phyloP scores from a whole-genome alignment of 257 asterid genomes.

The Eucommia ulmoides region DNA sequence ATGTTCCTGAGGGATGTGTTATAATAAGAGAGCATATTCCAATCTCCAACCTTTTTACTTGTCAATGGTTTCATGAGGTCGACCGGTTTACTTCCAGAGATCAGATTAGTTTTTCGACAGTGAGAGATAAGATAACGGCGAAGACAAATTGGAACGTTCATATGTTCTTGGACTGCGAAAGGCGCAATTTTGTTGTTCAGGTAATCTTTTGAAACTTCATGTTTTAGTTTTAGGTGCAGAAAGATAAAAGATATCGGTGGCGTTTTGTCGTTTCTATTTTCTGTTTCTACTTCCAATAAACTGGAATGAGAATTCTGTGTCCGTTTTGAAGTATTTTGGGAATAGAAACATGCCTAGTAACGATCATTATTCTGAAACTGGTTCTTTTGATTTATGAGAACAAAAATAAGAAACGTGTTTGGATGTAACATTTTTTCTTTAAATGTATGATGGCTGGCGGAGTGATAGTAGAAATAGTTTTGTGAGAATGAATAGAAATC shows the following conservation, averaged over 20 bases:
- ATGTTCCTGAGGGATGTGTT: constrained; percentile 97
- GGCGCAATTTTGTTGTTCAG: constrained; percentile 91
- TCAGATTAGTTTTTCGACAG: constrained; percentile 87
- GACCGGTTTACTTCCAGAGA: constrained; percentile 93
- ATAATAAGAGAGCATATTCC: constrained; percentile 80
- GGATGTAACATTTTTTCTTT: too few relatives aligned
- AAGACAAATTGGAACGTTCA: constrained; percentile 71
- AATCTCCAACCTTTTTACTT: constrained; percentile 75
- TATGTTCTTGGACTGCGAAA: constrained; percentile 89
- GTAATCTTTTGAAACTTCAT: constrained; percentile 21
- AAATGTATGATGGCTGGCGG: too few relatives aligned
- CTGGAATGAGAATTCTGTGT: neutral
- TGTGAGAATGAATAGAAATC: too few relatives aligned
- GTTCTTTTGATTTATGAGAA: too few relatives aligned
- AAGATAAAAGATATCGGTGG: neutral
- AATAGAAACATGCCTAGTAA: too few relatives aligned
- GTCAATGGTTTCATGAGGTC: constrained; percentile 92
- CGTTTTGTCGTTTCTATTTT: neutral
- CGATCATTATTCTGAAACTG: too few relatives aligned
- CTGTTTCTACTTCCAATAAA: neutral
- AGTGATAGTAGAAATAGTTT: too few relatives aligned
- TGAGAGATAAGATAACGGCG: constrained; percentile 62
- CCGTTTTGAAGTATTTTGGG: neutral
- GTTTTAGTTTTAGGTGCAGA: neutral
- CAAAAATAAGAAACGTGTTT: too few relatives aligned